Evolutionary conservation across 352 stramenopile genomes (phyloP).

Genomic region (Globisporangium mamillatum): DNA sequence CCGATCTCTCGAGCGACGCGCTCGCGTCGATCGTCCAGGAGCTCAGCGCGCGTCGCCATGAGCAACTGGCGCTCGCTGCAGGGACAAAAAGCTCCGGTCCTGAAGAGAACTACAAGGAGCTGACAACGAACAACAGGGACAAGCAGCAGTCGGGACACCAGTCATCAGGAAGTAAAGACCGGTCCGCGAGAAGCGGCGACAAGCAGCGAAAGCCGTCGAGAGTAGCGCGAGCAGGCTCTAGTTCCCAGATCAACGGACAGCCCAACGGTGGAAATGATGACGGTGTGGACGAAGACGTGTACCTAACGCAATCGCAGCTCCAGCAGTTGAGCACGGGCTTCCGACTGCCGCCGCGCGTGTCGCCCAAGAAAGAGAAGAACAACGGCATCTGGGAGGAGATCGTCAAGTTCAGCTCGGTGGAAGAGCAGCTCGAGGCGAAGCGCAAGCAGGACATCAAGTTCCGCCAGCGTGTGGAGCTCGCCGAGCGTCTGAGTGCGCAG

Average conservation of each 20-base stretch:
- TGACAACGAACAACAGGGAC: background rate
- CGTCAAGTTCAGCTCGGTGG: slow-evolving; percentile 70
- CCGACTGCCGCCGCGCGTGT: slow-evolving; percentile 50
- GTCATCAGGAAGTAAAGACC: slow-evolving; percentile 24
- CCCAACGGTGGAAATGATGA: background rate
- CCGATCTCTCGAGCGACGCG: slow-evolving; percentile 38
- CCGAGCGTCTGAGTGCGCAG: slow-evolving; percentile 47
- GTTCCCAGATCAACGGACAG: background rate
- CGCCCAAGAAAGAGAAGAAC: slow-evolving; percentile 72
- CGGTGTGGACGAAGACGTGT: slow-evolving; percentile 43
- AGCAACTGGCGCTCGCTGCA: slow-evolving; percentile 30
- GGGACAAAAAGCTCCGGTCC: slow-evolving; percentile 1
- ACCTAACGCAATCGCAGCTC: slow-evolving; percentile 64
- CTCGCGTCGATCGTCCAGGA: slow-evolving; percentile 43
- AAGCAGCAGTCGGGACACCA: slow-evolving; percentile 19
- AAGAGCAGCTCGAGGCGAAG: slow-evolving; percentile 61
- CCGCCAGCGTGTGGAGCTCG: slow-evolving; percentile 33
- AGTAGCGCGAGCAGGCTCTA: background rate
- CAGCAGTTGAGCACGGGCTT: slow-evolving; percentile 74
- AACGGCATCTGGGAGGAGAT: slow-evolving; percentile 85
- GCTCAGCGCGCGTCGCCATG: slow-evolving; percentile 29
- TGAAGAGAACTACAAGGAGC: background rate
- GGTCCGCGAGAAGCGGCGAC: slow-evolving; percentile 11
- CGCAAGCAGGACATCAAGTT: slow-evolving; percentile 32
- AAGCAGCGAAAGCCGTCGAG: slow-evolving; percentile 9